Conservation (phyloP, 805 yeast genomes). For the Jamesozyma piceae region DNA sequence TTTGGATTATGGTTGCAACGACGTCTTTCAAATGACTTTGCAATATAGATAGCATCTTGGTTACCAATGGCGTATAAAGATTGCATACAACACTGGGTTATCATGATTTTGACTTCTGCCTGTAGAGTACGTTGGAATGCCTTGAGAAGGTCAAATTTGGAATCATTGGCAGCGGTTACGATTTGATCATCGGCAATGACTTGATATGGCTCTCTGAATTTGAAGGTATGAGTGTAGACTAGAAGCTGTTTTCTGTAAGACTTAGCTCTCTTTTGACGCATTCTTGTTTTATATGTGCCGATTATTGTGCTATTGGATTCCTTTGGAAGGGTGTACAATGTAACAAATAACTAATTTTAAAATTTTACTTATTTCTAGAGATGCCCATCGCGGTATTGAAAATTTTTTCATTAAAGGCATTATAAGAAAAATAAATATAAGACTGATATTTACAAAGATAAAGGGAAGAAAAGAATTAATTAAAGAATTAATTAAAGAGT, state of each 20-base stretch:
- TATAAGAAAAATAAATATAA: too few species aligned
- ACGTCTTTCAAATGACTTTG: constrained; percentile 81
- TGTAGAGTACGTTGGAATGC: constrained; percentile 76
- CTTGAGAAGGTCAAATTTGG: constrained; percentile 70
- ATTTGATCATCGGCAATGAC: constrained; percentile 77
- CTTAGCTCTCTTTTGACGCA: constrained; percentile 96
- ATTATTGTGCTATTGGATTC: constrained; percentile 13
- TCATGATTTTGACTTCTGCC: constrained; percentile 78
- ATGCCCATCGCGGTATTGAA: not conserved
- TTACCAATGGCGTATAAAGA: constrained; percentile 63
- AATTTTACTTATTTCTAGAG: constrained; percentile 3
- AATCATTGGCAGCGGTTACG: constrained; percentile 52
- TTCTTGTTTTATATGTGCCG: constrained; percentile 25
- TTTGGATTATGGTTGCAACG: constrained; percentile 77
- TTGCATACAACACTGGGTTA: constrained; percentile 92
- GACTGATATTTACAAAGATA: too few species aligned
- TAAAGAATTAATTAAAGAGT: too few species aligned
- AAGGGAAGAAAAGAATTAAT: too few species aligned
- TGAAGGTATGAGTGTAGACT: constrained; percentile 74
- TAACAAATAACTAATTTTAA: not conserved
- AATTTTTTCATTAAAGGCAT: not conserved
- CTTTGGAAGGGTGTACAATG: too few species aligned
- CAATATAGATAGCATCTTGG: constrained; percentile 69
- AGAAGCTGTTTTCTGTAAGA: constrained; percentile 88
- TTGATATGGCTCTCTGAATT: constrained; percentile 90